Base-by-base conservation (phyloP, 352 stramenopile species). In the Phytophthora sp. region DNA sequence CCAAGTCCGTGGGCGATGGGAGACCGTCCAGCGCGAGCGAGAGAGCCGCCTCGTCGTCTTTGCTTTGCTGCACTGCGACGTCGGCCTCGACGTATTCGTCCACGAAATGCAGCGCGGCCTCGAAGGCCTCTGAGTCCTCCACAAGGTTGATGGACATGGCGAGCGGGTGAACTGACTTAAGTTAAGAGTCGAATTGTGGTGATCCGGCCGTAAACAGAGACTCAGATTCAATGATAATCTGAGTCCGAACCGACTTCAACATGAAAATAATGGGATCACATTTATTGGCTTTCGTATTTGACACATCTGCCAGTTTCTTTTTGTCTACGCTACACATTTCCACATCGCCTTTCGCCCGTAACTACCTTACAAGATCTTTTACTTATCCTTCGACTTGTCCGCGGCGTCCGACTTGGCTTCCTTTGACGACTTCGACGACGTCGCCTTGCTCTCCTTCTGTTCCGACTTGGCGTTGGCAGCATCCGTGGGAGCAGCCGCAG, bases 101-200 rank as follows among this genome's bases (percentile, higher is more conserved):
- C 38, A 80, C 65, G 35, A 80, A 76, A 51, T 63, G 49, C 41
- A 80, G 56, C 13, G 69, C 72, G 15, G 69, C 72, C 36, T 73
- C 55, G 31, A 80, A 69, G n/a, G 61, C 45, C 33, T 68, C 65
- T 8, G 52, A 50, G n/a, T 72, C 70, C 7, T 77, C 70, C 24
- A 77, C 51, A 0, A 77, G 56, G 16, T 63, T 33, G 18, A 72
- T 21, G 5, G 35, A 26, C 68, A 76, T 73, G 13, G 30, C 46
- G 35, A 18, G n/a, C 9, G 20, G 20, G 35, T 21, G 35, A 12
- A 36, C 31, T 36, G 31, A 13, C 31, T 36, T 9, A 36, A 15
- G 9, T 38, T 8, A 13, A 13, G 31, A 38, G 16, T 38, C 4
- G 31, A 38, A n/a, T n/a, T n/a, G n/a, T 38, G 31, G 9, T 38